These are phyloP conservation scores for Alternaria sp. DNA, from an alignment of 2,329 filamentous ascomycete species.

Conservation along the genomic window DNA sequence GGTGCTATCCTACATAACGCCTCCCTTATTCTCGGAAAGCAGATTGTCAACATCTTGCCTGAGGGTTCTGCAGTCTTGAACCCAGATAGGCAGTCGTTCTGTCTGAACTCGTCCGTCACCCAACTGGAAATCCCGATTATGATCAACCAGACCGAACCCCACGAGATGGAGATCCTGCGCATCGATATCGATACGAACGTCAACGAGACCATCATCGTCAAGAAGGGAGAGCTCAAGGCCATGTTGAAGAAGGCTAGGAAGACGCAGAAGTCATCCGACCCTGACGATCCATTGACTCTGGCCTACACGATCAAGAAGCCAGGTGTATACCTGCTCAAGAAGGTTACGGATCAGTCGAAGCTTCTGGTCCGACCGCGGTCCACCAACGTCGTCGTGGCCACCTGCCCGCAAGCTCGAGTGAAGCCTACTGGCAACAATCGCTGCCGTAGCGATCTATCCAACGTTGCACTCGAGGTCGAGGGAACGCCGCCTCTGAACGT, in stretches of 20 bases:
- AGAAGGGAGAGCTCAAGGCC: slow-evolving; percentile 74
- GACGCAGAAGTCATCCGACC: slow-evolving; percentile 55
- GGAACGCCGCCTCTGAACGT: slow-evolving; percentile 92
- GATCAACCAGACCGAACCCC: slow-evolving; percentile 91
- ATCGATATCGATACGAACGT: slow-evolving; percentile 81
- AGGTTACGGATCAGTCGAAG: slow-evolving; percentile 91
- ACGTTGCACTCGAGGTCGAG: slow-evolving; percentile 80
- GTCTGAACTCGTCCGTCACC: slow-evolving; percentile 70
- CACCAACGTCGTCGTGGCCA: slow-evolving; percentile 82
- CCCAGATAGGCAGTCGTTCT: slow-evolving; percentile 79
- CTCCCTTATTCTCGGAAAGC: slow-evolving; percentile 91
- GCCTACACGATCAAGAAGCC: slow-evolving; percentile 81
- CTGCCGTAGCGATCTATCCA: slow-evolving; percentile 86
- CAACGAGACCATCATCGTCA: slow-evolving; percentile 80
- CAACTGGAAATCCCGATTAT: slow-evolving; percentile 77
- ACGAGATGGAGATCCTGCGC: slow-evolving; percentile 86
- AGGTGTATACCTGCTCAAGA: slow-evolving; percentile 83
- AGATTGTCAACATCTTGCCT: slow-evolving; percentile 96
- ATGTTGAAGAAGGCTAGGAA: slow-evolving; percentile 75
- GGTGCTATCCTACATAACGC: slow-evolving; percentile 88
- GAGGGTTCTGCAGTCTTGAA: slow-evolving; percentile 94
- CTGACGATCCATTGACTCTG: slow-evolving; percentile 68
- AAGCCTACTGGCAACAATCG: slow-evolving; percentile 69
- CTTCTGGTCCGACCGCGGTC: slow-evolving; percentile 82
- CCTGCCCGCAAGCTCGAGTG: slow-evolving; percentile 81